Percentiles rank a stretch among this genome's conserved stretches.
phyloP scores from a whole-genome alignment of 192 early-diverging fungal species.

The Coemansia sp. region DNA sequence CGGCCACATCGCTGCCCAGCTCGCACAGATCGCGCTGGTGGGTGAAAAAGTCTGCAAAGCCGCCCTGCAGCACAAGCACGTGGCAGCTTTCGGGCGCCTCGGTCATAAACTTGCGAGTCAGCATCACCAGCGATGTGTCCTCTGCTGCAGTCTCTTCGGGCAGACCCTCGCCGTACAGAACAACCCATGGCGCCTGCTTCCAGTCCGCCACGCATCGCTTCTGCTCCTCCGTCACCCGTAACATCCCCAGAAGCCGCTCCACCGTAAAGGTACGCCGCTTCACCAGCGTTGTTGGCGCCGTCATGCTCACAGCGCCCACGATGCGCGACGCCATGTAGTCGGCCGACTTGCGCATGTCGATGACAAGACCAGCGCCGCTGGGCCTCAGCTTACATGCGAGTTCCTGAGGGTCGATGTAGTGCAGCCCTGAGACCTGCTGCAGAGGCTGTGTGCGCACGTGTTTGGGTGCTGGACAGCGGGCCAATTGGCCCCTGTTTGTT shows the following conservation, averaged over 20 bases:
- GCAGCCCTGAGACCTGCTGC: slow-evolving; percentile 21
- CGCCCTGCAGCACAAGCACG: slow-evolving; percentile 40
- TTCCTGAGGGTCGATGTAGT: slow-evolving; percentile 16
- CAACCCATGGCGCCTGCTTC: slow-evolving; percentile 60
- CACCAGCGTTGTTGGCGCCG: slow-evolving; percentile 71
- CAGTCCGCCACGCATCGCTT: slow-evolving; percentile 55
- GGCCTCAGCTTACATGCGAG: slow-evolving; percentile 8
- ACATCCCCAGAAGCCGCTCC: slow-evolving; percentile 61
- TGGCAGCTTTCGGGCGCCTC: slow-evolving; percentile 42
- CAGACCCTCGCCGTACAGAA: slow-evolving; percentile 66
- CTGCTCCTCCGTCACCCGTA: slow-evolving; percentile 56
- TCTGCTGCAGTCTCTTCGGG: slow-evolving; percentile 51
- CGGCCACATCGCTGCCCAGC: not conserved
- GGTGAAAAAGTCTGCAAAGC: slow-evolving; percentile 33
- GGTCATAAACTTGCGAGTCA: slow-evolving; percentile 62
- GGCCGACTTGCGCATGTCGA: slow-evolving; percentile 71
- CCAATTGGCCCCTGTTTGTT: slow-evolving; percentile 14
- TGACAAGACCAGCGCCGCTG: slow-evolving; percentile 37
- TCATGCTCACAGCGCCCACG: slow-evolving; percentile 63
- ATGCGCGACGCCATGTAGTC: slow-evolving; percentile 59
- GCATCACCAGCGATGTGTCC: slow-evolving; percentile 53
- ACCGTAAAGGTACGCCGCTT: slow-evolving; percentile 64
- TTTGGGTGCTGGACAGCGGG: slow-evolving; percentile 11
- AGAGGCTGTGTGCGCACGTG: slow-evolving; percentile 6
- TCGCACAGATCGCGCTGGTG: slow-evolving; percentile 20